These are phyloP conservation scores for Fusarium avenaceum DNA, from an alignment of 2,329 filamentous ascomycete species.

Conservation along the genomic window DNA sequence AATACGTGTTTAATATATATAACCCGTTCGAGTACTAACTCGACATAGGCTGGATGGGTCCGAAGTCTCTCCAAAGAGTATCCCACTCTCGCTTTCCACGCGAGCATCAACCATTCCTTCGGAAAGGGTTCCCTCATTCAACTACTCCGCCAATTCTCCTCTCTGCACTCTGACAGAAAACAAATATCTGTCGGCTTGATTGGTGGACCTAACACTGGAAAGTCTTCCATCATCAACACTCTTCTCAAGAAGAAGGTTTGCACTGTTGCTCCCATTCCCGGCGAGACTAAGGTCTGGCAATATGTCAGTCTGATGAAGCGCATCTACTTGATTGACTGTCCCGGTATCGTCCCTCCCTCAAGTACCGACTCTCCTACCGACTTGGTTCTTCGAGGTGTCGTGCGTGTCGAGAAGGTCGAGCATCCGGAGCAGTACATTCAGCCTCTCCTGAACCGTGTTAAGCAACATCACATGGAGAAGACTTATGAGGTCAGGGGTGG, in stretches of 20 bases:
- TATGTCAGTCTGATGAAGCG: slow-evolving; percentile 96
- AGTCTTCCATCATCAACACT: slow-evolving; percentile 97
- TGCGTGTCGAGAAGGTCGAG: slow-evolving; percentile 95
- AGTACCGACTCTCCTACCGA: slow-evolving; percentile 86
- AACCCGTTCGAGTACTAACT: slow-evolving; percentile 44
- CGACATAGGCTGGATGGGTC: slow-evolving; percentile 87
- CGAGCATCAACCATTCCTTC: slow-evolving; percentile 94
- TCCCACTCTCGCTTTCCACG: slow-evolving; percentile 94
- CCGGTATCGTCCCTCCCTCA: slow-evolving; percentile 93
- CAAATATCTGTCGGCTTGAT: slow-evolving; percentile 94
- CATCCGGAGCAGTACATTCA: slow-evolving; percentile 97
- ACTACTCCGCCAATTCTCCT: slow-evolving; percentile 91
- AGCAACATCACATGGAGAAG: slow-evolving; percentile 88
- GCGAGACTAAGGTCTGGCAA: slow-evolving; percentile 98
- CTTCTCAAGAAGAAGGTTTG: slow-evolving; percentile 94
- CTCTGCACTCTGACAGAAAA: slow-evolving; percentile 89
- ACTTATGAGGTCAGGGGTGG: slow-evolving; percentile 91
- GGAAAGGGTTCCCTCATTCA: slow-evolving; percentile 95
- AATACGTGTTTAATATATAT: slow-evolving; percentile 15
- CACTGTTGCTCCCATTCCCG: slow-evolving; percentile 92
- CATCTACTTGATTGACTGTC: slow-evolving; percentile 92
- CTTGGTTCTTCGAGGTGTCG: slow-evolving; percentile 89
- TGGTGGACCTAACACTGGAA: slow-evolving; percentile 86
- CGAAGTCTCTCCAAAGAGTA: slow-evolving; percentile 88
- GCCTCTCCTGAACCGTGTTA: slow-evolving; percentile 82